Conservation (phyloP, 2,329 filamentous ascomycete genomes). For the Aspergillus jensenii region DNA sequence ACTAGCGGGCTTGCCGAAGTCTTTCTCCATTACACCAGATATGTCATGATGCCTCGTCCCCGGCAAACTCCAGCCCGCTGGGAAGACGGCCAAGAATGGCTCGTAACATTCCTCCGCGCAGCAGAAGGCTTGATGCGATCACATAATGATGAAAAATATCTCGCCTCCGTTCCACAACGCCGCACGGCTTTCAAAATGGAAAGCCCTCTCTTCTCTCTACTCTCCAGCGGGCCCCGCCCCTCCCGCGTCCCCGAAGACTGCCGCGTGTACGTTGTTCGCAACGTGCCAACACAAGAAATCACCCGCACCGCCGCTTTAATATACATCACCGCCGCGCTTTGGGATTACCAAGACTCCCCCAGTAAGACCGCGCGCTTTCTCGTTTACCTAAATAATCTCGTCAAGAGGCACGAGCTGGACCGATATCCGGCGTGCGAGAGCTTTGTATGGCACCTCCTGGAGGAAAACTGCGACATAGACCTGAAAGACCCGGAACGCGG, state of each 20-base stretch:
- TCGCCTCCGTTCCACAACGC: constrained; percentile 29
- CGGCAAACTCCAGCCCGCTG: constrained; percentile 4
- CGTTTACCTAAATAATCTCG: constrained; percentile 22
- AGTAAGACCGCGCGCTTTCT: constrained; percentile 36
- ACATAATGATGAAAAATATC: constrained; percentile 28
- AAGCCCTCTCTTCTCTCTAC: constrained; percentile 37
- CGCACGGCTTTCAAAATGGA: constrained; percentile 36
- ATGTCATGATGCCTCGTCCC: constrained; percentile 29
- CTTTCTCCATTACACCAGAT: constrained; percentile 37
- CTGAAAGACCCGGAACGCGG: constrained; percentile 36
- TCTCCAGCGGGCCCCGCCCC: constrained; percentile 44
- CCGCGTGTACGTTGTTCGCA: constrained; percentile 38
- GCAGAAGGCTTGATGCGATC: constrained; percentile 35
- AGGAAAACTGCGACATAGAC: constrained; percentile 37
- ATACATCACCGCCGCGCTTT: constrained; percentile 39
- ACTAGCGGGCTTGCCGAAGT: constrained; percentile 24
- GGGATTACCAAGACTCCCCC: constrained; percentile 33
- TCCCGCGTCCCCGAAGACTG: constrained; percentile 35
- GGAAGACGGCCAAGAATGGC: constrained; percentile 25
- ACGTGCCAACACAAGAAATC: constrained; percentile 33
- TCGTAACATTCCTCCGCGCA: constrained; percentile 36
- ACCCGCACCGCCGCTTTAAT: constrained; percentile 40
- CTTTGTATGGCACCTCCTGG: constrained; percentile 40
- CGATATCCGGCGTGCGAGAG: constrained; percentile 39
- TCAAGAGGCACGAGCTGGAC: constrained; percentile 33